These are phyloP conservation scores for Kodamaea neixiangensis DNA, from an alignment of 805 yeast species.

Conservation along the genomic window DNA sequence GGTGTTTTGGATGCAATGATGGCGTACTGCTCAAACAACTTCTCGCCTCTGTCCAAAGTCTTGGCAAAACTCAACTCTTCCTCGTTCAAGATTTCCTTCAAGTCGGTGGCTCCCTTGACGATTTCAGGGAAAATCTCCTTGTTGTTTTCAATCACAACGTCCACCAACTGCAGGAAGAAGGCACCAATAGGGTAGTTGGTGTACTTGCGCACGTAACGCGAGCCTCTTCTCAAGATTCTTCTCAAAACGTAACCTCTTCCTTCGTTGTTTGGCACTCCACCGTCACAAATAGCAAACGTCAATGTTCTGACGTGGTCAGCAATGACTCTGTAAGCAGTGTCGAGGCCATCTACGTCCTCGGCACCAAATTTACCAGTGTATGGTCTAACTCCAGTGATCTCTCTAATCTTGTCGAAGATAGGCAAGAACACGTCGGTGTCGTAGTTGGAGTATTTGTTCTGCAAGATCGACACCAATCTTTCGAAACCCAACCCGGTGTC, in stretches of 20 bases:
- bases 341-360: constrained; percentile 92
- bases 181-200: constrained; percentile 94
- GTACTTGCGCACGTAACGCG: constrained; percentile 94
- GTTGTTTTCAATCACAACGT: constrained; percentile 88
- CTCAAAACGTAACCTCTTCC: constrained; percentile 98
- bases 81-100: constrained; percentile 90
- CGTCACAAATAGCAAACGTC: constrained; percentile 95
- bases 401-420: constrained; percentile 80
- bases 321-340: constrained; percentile 95
- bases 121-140: constrained; percentile 91
- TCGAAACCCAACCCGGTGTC: constrained; percentile 99
- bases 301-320: constrained; percentile 98
- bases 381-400: constrained; percentile 88
- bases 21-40: constrained; percentile 91
- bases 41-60: constrained; percentile 97
- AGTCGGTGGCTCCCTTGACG: constrained; percentile 63
- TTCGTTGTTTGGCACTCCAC: constrained; percentile 99
- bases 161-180: constrained; percentile 89
- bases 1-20: constrained; percentile 74
- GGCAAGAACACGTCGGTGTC: constrained; percentile 97
- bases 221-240: constrained; percentile 96
- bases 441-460: constrained; percentile 88
- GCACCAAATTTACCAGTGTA: constrained; percentile 92
- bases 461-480: constrained; percentile 92
- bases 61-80: constrained; percentile 95